Percentiles rank a stretch among this genome's conserved stretches.
Conservation (phyloP, 2,329 filamentous ascomycete species). For the Botryotinia globosa region DNA sequence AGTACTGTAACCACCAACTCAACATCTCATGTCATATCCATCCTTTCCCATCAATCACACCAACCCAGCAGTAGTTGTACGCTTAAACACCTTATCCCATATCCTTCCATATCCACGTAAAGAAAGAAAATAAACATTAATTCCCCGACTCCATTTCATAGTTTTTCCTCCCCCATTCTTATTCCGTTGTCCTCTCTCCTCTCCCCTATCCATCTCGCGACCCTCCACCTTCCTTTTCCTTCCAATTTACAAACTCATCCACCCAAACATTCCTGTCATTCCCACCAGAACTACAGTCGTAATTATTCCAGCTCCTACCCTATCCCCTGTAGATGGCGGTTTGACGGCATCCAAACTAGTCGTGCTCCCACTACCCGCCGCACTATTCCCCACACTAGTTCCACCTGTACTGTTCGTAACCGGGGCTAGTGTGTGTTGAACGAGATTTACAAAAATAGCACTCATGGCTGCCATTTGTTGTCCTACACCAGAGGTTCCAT, state of each 20-base stretch:
- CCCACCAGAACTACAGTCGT: conserved; percentile 40
- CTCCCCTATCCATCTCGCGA: neutral
- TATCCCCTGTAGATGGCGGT: conserved; percentile 41
- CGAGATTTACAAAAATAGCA: conserved; percentile 49
- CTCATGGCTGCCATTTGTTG: conserved; percentile 71
- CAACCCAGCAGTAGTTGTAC: neutral
- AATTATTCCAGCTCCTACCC: conserved; percentile 44
- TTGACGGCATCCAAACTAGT: conserved; percentile 22
- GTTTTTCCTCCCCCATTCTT: neutral
- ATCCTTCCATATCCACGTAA: neutral
- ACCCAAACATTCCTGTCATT: conserved; percentile 39
- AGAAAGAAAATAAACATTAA: neutral
- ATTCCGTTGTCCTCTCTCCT: neutral
- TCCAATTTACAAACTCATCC: conserved; percentile 38
- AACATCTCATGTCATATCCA: neutral
- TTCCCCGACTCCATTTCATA: conserved; percentile 1
- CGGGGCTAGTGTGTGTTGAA: conserved; percentile 31
- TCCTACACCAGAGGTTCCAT: conserved; percentile 60
- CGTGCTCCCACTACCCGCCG: conserved; percentile 29
- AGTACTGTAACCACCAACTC: neutral
- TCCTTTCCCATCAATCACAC: neutral
- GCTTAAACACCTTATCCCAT: neutral
- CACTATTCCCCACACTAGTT: conserved; percentile 33
- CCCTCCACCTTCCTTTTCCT: neutral
- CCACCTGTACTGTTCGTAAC: conserved; percentile 42